Evolutionary conservation across 257 asterid genomes (phyloP), one percentile per base, ranked within the genome.

Genomic region (Fraxinus quadrangulata): DNA sequence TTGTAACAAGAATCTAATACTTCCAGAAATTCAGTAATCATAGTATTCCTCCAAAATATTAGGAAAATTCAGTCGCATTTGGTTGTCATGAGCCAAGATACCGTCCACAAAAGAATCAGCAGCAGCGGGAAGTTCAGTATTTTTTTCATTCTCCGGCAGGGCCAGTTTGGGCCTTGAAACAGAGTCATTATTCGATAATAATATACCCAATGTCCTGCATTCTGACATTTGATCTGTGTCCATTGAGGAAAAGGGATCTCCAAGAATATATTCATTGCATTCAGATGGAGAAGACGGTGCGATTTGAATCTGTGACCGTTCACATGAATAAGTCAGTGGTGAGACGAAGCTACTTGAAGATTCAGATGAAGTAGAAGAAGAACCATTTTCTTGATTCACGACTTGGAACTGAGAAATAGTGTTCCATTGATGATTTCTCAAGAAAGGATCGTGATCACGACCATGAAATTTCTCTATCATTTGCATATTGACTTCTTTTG

Each of bases 81-180:
- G 88, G 37, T 76, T 80, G 74, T 42, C 51, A 13, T 84, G 89
- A 73, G 97, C 97, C 89, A 94, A 78, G 67, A 96, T 90, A 6
- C 86, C 85, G 12, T 93, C 95, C 83, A 96, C 96, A 49, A 96
- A 93, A 2, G 92, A 90, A 79, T 86, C 94, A 76, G 82, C 85
- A 9, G 51, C 76, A 11, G 71, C 59, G 73, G 71, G 13, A 24
- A 45, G 70, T 71, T 78, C 75, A 70, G 34, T 31, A 21, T 33
- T 17, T 67, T 67, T 73, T 34, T 47, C 80, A 11, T n/a, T 71
- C 70, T 70, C 82, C 45, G 9, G 68, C 63, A 12, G 56, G 19
- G 67, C 79, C 40, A 54, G 77, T 65, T 78, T 81, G 42, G 81
- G 80, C 66, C 5, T 23, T 23, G 81, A 68, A 40, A 74, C 40